Evolutionary conservation across 2,329 filamentous ascomycete species (phyloP).

Genomic region (Alternaria metachromatica): DNA sequence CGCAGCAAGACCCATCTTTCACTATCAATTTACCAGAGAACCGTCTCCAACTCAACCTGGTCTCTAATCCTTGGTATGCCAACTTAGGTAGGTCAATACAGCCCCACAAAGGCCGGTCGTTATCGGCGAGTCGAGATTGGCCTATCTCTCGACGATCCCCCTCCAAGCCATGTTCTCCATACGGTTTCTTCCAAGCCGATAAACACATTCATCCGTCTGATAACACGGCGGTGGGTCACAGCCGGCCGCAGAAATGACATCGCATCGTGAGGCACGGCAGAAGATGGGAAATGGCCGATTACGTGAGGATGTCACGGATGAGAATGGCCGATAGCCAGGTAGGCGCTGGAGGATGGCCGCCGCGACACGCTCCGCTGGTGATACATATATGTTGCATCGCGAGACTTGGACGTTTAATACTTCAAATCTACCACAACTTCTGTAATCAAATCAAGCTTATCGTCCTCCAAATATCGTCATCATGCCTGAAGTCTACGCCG

Average conservation of each 20-base stretch:
- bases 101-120: constrained; percentile 7
- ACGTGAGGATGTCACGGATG: constrained; percentile 3
- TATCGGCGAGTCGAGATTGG: constrained; percentile 14
- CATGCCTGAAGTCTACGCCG: constrained; percentile 37
- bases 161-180: constrained; percentile 1
- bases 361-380: neutral
- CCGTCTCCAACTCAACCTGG: neutral
- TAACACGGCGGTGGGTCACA: neutral
- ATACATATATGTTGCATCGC: neutral
- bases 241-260: neutral
- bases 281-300: neutral
- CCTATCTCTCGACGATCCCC: neutral
- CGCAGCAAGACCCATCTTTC: neutral
- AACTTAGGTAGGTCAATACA: neutral
- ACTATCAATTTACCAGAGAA: neutral
- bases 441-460: neutral
- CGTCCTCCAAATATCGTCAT: neutral
- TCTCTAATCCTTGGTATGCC: neutral
- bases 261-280: constrained; percentile 4
- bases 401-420: neutral
- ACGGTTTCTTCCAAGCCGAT: constrained; percentile 12
- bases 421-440: neutral
- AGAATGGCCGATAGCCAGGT: neutral
- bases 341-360: neutral
- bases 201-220: neutral